phyloP scores from a whole-genome alignment of 1,139 yeast genomes.

The Maudiozyma humilis region DNA sequence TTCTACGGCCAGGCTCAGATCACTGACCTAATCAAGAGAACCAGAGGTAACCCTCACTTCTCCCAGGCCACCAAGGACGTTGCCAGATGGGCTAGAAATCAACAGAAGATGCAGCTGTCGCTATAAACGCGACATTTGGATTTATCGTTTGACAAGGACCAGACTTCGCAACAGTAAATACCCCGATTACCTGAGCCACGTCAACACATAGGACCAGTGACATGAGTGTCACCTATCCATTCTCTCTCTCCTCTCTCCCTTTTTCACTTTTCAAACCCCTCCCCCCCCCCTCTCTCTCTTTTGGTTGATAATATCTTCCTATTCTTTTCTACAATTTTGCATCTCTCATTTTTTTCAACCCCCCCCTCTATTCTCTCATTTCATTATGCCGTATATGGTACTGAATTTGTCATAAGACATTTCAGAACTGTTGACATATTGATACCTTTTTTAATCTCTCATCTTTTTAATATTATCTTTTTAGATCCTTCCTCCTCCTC shows the following conservation, averaged over 20 bases:
- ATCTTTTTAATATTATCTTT: constrained; percentile 6
- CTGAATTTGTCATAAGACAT: not conserved
- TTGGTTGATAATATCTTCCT: constrained; percentile 5
- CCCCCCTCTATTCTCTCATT: not conserved
- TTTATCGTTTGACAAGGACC: too few relatives aligned
- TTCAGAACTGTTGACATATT: constrained; percentile 4
- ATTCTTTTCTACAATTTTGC: constrained; percentile 12
- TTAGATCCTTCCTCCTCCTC: constrained; percentile 12
- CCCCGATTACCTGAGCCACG: not conserved
- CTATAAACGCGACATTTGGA: constrained; percentile 13
- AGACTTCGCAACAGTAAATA: too few relatives aligned
- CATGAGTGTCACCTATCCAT: not conserved
- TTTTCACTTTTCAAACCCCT: not conserved
- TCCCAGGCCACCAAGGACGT: constrained; percentile 69
- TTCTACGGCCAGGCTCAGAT: constrained; percentile 71
- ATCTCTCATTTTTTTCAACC: constrained; percentile 10
- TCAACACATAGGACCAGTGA: not conserved
- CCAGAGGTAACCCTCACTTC: constrained; percentile 56
- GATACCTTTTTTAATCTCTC: not conserved
- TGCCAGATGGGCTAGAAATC: constrained; percentile 95
- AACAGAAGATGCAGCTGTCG: constrained; percentile 33
- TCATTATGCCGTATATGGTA: not conserved
- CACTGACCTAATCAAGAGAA: constrained; percentile 62
- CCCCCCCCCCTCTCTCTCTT: not conserved
- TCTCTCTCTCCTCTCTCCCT: not conserved